Conservation (phyloP, 192 early-diverging fungal genomes). For the Chytriomyces confervae region DNA sequence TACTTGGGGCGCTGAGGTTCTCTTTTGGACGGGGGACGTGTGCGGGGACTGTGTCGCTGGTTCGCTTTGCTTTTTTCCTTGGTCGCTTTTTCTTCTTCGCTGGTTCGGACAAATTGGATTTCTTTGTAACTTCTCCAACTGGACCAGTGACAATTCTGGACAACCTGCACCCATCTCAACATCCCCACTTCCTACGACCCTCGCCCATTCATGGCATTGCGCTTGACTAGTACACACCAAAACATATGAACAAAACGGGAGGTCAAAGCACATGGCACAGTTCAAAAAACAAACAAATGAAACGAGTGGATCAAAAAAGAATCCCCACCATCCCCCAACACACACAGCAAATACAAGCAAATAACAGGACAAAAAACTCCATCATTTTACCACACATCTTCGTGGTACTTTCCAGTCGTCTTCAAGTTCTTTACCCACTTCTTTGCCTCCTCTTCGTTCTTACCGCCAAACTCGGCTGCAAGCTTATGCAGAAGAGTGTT, state of each 20-base stretch:
- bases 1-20: not conserved
- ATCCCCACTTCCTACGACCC: not conserved
- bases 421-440: slow-evolving; percentile 87
- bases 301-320: not conserved
- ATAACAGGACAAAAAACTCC: not conserved
- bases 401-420: slow-evolving; percentile 81
- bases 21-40: not conserved
- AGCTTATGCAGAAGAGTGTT: slow-evolving; percentile 67
- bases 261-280: not conserved
- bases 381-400: slow-evolving; percentile 83
- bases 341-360: not conserved
- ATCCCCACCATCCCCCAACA: not conserved
- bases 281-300: not conserved
- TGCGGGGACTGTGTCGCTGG: not conserved
- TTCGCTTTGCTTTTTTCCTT: not conserved
- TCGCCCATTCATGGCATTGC: not conserved
- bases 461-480: slow-evolving; percentile 69
- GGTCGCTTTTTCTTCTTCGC: not conserved
- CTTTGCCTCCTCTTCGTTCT: slow-evolving; percentile 66
- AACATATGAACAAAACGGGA: not conserved
- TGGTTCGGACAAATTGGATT: not conserved
- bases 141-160: not conserved
- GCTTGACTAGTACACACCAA: not conserved
- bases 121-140: not conserved
- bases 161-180: not conserved